Conservation (phyloP, 257 asterid species). For the Phtheirospermum japonicum region DNA sequence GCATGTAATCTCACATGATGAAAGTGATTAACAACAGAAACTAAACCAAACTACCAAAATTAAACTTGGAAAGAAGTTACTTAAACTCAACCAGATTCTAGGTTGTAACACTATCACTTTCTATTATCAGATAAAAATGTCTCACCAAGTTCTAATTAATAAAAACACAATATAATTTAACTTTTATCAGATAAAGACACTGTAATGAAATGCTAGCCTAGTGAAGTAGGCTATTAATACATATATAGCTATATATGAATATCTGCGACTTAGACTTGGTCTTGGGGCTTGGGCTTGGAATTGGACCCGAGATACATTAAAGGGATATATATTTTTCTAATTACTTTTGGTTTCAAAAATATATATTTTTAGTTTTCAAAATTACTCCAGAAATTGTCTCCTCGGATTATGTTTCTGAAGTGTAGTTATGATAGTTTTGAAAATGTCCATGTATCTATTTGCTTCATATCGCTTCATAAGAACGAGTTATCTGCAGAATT, state of each 20-base stretch:
- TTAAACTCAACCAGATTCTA: neutral
- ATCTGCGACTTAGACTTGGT: too few relatives aligned
- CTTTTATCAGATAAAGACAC: neutral
- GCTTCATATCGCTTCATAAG: too few relatives aligned
- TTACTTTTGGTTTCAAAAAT: too few relatives aligned
- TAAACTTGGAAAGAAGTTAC: neutral
- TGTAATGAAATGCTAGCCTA: neutral
- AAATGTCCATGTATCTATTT: too few relatives aligned
- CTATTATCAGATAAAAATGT: neutral
- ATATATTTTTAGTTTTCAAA: too few relatives aligned
- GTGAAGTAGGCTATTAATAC: neutral
- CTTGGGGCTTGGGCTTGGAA: too few relatives aligned
- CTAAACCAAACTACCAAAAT: neutral
- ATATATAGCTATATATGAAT: neutral
- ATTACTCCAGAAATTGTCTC: too few relatives aligned
- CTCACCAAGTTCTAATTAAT: neutral
- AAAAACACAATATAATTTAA: neutral
- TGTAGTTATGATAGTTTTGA: too few relatives aligned
- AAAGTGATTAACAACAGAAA: neutral
- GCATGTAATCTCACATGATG: neutral
- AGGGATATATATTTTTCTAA: too few relatives aligned
- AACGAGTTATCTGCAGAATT: too few relatives aligned
- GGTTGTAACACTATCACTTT: neutral
- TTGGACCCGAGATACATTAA: neutral
- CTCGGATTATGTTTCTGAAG: too few relatives aligned